Base-by-base conservation (phyloP, 805 yeast species). In the Starmerella ratchasimensis region DNA sequence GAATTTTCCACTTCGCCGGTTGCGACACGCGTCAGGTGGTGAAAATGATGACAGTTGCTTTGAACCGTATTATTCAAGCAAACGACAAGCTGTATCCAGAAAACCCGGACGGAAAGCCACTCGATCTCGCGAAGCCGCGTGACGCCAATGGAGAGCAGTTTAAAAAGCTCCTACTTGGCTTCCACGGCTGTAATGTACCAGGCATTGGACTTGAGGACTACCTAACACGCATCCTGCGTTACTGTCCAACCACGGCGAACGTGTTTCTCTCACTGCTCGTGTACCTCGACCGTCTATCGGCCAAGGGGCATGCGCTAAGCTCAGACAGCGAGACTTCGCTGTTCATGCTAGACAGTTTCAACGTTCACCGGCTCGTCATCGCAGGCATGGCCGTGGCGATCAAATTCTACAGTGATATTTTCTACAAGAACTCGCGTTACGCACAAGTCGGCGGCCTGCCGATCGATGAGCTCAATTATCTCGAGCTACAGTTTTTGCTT, bases 231-330 rank as follows among this genome's bases (percentile, higher is more conserved):
- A 88, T 90, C 21, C 71, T 88, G 56, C 88, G 88, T 59, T 90
- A 90, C 61, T 90, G 99, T 58, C 97, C 99, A 0, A 90, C 90
- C n/a, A 86, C 98, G 2, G 88, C 88, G 59, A 97, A 90, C 56
- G 97, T 90, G 24, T 90, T 86, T 58, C 62, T 90, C 33, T 77
- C 94, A 27, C 61, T 90, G 25, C 65, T 90, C 50, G 96, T 90
- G 22, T 90, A 90, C 58, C 84, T 90, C 61, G 99, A 90, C 60
- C 65, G 97, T 45, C 83, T 88, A 31, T 90, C 94, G 15, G 81
- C 44, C 83, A 90, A 30, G 79, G 80, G 45, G 37, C 51, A 14
- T 44, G 11, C 25, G 34, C 38, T 28, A 37, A 40, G 28, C 43
- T 31, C 33, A 36, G 33, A 32, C 34, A 16, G 32, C 11, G n/a